Evolutionary conservation across 2,329 filamentous ascomycete genomes (phyloP).

Genomic region (Leptographium flavum): DNA sequence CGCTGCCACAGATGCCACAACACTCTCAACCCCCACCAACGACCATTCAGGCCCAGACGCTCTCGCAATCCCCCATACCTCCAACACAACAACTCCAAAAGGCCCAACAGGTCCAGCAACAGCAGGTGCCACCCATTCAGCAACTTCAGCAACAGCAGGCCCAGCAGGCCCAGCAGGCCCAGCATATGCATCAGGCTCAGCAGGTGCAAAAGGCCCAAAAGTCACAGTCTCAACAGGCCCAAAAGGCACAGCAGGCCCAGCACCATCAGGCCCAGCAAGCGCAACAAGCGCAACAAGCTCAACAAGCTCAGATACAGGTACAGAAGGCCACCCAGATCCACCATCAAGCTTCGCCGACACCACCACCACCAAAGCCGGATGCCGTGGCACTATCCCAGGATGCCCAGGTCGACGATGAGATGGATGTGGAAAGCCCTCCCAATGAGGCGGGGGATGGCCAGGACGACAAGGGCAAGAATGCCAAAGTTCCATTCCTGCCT

Average conservation of each 20-base stretch:
- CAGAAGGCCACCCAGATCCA: constrained; percentile 12
- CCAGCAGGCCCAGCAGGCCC: constrained; percentile 9
- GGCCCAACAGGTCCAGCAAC: constrained; percentile 12
- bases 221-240: constrained; percentile 10
- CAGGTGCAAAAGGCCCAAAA: constrained; percentile 15
- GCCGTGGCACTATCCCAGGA: constrained; percentile 17
- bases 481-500: constrained; percentile 30
- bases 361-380: constrained; percentile 12
- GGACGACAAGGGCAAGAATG: constrained; percentile 19
- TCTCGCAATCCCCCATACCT: constrained; percentile 26
- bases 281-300: constrained; percentile 1
- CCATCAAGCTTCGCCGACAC: constrained; percentile 13
- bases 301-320: constrained; percentile 2
- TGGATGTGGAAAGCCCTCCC: constrained; percentile 32
- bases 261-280: not conserved
- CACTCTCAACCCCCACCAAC: constrained; percentile 14
- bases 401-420: constrained; percentile 29
- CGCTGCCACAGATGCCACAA: constrained; percentile 14
- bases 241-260: constrained; percentile 12
- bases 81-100: constrained; percentile 29
- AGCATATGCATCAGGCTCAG: constrained; percentile 10
- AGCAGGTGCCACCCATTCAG: not conserved
- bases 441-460: constrained; percentile 16
- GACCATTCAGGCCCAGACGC: constrained; percentile 30
- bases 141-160: constrained; percentile 5